Evolutionary conservation across 2,329 filamentous ascomycete species (phyloP), one percentile per base, ranked within the genome.

Genomic region (Neurospora crassa): DNA sequence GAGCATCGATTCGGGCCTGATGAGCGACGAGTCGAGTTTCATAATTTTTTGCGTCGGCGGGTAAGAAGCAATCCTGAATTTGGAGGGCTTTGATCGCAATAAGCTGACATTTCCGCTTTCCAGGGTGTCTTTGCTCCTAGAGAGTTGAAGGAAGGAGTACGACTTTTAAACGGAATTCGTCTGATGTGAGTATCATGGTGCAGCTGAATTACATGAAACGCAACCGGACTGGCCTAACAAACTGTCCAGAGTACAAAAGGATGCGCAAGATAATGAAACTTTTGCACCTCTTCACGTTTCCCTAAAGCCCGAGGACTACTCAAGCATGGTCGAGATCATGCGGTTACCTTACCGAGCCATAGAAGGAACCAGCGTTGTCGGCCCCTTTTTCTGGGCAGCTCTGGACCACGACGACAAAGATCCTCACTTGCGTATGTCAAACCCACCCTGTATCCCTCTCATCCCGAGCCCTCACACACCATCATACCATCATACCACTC

Each of bases 301-400:
- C 24, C 77, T 90, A 40, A 79, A 81, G 1, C 82, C 82, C n/a
- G 76, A 81, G 5, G 76, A 80, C 41, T 90, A 90, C 74, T 82
- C 82, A 74, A 80, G 80, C 68, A 90, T 90, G 88, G 84, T 89
- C 24, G 82, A 83, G 73, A 80, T 79, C 18, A 76, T 89, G 78
- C 82, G 80, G 72, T 81, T 90, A 63, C 88, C 88, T 1, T 85
- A 83, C 75, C 83, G 86, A 10, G 86, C 82, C 42, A 87, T 90
- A 73, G 88, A 90, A 78, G 85, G 86, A 20, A 85, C 83, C 24
- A 84, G 85, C 71, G 84, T 87, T 12, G 88, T 90, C 16, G 88
- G 88, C 0, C 88, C 88, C 0, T 89, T 89, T 76, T 90, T 90
- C 79, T 90, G 88, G 88, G 84, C 81, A 53, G 82, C 85, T 1